These are phyloP conservation scores for Hortaea werneckii DNA, from an alignment of 2,329 filamentous ascomycete genomes.

Conservation along the genomic window DNA sequence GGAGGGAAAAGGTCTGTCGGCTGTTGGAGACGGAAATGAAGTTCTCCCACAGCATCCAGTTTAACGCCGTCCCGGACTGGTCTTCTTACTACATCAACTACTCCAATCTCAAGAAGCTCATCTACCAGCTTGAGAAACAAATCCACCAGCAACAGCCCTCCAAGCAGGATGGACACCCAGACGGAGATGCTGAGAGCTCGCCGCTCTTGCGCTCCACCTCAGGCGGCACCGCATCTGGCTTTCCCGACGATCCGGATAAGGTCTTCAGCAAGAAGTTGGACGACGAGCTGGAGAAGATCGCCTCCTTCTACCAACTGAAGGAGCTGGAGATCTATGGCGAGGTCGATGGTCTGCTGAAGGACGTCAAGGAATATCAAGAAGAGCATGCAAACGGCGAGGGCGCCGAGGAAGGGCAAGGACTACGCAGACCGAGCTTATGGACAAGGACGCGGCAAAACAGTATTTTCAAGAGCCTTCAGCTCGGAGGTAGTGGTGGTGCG, in stretches of 20 bases:
- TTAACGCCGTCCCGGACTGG: slow-evolving; percentile 99
- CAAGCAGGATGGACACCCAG: slow-evolving; percentile 10
- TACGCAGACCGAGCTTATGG: slow-evolving; percentile 23
- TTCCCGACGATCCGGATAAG: slow-evolving; percentile 62
- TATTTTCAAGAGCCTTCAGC: slow-evolving; percentile 43
- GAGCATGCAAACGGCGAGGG: slow-evolving; percentile 31
- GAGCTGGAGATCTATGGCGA: slow-evolving; percentile 80
- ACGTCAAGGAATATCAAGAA: slow-evolving; percentile 59
- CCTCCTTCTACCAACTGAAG: slow-evolving; percentile 80
- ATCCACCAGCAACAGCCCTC: background rate
- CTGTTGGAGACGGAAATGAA: slow-evolving; percentile 65
- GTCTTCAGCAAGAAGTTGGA: slow-evolving; percentile 76
- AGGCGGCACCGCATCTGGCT: background rate
- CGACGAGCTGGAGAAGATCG: slow-evolving; percentile 86
- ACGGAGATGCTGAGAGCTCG: slow-evolving; percentile 67
- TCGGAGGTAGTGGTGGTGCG: slow-evolving; percentile 16
- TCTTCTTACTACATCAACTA: slow-evolving; percentile 95
- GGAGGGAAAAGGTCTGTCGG: slow-evolving; percentile 53
- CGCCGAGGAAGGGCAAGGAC: slow-evolving; percentile 18
- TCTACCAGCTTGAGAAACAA: slow-evolving; percentile 88
- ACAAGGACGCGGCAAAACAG: slow-evolving; percentile 31
- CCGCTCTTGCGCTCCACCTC: slow-evolving; percentile 56
- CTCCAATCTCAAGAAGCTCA: slow-evolving; percentile 97
- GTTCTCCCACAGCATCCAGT: slow-evolving; percentile 98
- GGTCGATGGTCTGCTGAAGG: slow-evolving; percentile 63